Conservation (phyloP, 352 stramenopile species). For the Thalassiosira sp. region DNA sequence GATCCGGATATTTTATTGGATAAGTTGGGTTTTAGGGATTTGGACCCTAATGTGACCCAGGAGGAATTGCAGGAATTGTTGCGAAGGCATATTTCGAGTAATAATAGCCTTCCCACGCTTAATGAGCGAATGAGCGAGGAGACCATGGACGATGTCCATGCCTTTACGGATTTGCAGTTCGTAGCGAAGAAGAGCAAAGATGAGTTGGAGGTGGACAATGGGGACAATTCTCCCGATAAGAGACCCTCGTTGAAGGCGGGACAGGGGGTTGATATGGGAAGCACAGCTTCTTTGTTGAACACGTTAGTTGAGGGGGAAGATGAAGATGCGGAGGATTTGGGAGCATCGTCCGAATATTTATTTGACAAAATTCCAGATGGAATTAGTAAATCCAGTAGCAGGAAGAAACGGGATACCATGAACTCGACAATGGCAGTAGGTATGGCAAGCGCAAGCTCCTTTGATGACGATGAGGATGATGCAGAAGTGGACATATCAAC, state of each 20-base stretch:
- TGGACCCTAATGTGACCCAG: conserved; percentile 34
- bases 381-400: background rate
- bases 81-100: conserved; percentile 25
- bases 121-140: conserved; percentile 74
- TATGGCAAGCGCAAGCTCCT: background rate
- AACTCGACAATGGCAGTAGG: background rate
- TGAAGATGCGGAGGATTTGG: conserved; percentile 4
- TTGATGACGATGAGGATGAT: background rate
- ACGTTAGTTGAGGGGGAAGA: conserved; percentile 31
- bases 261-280: background rate
- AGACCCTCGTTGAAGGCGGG: background rate
- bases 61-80: conserved; percentile 43
- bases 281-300: background rate
- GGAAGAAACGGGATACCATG: conserved; percentile 7
- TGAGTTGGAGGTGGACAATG: background rate
- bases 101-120: conserved; percentile 39
- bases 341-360: background rate
- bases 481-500: conserved; percentile 13
- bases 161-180: conserved; percentile 63
- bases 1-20: conserved; percentile 55
- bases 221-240: background rate
- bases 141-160: conserved; percentile 71
- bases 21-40: conserved; percentile 43
- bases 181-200: conserved; percentile 13
- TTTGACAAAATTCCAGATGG: background rate